Evolutionary conservation across 2,329 filamentous ascomycete genomes (phyloP).

Genomic region (Fusarium sp.): DNA sequence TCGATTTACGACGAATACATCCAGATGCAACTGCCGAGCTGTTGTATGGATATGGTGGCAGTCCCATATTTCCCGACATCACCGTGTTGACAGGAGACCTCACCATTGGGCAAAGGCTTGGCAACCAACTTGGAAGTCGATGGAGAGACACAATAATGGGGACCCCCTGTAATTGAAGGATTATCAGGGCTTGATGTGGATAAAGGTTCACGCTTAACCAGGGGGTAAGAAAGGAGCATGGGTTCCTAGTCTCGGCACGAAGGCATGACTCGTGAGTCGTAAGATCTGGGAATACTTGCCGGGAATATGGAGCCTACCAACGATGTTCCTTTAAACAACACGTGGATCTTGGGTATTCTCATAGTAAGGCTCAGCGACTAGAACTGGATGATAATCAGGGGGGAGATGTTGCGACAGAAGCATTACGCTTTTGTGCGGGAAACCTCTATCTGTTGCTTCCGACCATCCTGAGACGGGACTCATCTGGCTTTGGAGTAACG

Average conservation of each 20-base stretch:
- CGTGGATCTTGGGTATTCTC: background rate
- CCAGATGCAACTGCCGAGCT: background rate
- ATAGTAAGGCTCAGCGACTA: background rate
- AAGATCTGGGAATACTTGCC: background rate
- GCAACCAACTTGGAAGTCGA: too few species aligned
- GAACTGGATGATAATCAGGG: background rate
- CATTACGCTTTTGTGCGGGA: background rate
- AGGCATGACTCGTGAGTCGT: background rate
- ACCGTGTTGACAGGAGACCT: background rate
- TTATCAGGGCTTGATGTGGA: background rate
- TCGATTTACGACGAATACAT: background rate
- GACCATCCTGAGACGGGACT: background rate
- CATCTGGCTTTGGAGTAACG: background rate
- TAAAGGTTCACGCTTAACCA: background rate
- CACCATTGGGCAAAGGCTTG: background rate
- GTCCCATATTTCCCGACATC: too few species aligned
- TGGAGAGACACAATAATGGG: too few species aligned
- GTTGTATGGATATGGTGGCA: background rate
- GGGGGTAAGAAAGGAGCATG: background rate
- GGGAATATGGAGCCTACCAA: background rate
- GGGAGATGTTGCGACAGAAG: too few species aligned
- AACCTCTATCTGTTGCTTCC: background rate
- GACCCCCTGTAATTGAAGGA: background rate
- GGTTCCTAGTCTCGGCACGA: background rate
- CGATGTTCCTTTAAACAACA: background rate